Evolutionary conservation across 768 basidiomycete species (phyloP), one percentile per base, ranked within the genome.

Genomic region (Pulveroboletus sp.): DNA sequence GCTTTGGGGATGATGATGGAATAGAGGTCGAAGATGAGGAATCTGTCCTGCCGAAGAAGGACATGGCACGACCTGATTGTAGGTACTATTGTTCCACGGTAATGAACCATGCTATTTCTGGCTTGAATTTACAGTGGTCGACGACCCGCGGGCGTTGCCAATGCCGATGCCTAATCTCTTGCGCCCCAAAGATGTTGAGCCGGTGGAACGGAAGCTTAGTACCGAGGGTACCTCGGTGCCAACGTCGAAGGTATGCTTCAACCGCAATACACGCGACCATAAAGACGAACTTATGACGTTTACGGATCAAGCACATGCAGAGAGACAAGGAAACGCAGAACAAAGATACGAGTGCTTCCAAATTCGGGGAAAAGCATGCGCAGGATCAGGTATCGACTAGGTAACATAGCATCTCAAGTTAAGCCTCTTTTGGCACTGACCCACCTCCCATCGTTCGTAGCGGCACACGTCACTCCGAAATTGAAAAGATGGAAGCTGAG

Each of bases 401-500:
- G 89, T 90, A 43, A 35, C 46, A 38, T 43, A 33, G 40, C 30
- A 24, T 46, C 43, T 58, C 26, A 9, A 21, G 17, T 33, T 28
- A 17, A 5, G 33, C 5, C 0, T 27, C 2, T 14, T 24, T 30
- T 9, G 13, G 26, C 17, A 21, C 43, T 61, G 24, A 51, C 30
- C 31, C 33, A 21, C 30, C 14, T 14, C 6, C 37, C 51, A 43
- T 43, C 18, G 5, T 27, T 32, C 40, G 5, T 50, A 92, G 86
- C 46, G 75, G 76, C 31, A 69, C 78, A 10, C 86, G 88, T 18
- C 80, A 84, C 61, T 74, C 81, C 7, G 84, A 93, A 64, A 89
- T 96, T 44, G 84, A 83, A 57, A 84, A 79, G 59, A 89, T 97
- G 83, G 91, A 97, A 67, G 82, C 81, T 7, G 88, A 92, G 39